Conservation (phyloP, 163 green algal genomes). For the Scenedesmus sp. region DNA sequence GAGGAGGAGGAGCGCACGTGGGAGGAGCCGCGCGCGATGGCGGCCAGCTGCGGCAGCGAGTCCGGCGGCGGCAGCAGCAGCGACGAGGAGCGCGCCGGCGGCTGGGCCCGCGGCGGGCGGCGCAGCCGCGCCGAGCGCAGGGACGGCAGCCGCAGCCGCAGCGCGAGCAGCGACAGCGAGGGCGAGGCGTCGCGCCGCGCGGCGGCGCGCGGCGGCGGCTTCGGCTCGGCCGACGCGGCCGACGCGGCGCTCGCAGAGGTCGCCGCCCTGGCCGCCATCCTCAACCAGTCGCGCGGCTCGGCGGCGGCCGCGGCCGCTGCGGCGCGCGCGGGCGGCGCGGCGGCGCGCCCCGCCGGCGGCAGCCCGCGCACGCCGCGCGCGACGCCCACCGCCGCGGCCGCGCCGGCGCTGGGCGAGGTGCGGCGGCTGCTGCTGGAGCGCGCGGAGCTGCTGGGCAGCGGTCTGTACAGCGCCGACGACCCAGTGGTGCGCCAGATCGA, state of each 20-base stretch:
- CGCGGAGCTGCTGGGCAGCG: conserved; percentile 56
- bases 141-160: conserved; percentile 7
- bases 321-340: no score
- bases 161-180: background rate
- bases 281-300: background rate
- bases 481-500: conserved; percentile 57
- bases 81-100: background rate
- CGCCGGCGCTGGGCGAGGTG: conserved; percentile 35
- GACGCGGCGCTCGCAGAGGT: conserved; percentile 25
- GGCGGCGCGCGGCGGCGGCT: background rate
- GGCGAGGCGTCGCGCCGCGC: background rate
- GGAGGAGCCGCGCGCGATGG: no score
- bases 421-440: conserved; percentile 56
- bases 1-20: background rate
- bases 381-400: background rate
- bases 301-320: no score
- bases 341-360: no score
- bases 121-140: background rate
- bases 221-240: background rate
- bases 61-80: conserved; percentile 19
- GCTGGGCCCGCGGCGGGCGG: background rate
- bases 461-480: conserved; percentile 54
- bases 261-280: conserved; percentile 22
- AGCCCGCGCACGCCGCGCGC: background rate
- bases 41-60: no score